Conservation (phyloP, 2,329 filamentous ascomycete genomes). For the Monilinia laxa region DNA sequence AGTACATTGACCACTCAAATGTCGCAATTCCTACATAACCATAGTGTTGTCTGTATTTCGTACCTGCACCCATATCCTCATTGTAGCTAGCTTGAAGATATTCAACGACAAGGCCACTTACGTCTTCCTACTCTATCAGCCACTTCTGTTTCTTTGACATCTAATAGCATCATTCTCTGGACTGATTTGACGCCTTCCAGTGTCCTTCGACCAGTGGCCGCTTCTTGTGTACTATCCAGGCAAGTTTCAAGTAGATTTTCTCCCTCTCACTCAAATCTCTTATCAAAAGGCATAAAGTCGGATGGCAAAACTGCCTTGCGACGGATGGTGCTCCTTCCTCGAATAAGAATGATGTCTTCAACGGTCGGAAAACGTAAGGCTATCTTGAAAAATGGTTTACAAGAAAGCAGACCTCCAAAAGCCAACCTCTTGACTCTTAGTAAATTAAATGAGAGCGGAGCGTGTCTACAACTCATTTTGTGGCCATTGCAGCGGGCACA, state of each 20-base stretch:
- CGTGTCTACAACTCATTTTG: conserved; percentile 7
- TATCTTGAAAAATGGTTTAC: conserved; percentile 11
- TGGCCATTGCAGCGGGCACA: neutral
- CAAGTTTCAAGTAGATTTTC: neutral
- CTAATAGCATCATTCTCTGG: neutral
- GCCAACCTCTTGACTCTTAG: neutral
- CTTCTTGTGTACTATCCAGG: neutral
- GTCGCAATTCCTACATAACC: neutral
- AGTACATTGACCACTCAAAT: neutral
- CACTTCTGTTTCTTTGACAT: neutral
- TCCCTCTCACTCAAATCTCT: conserved; percentile 12
- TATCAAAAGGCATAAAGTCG: neutral
- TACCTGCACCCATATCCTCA: neutral
- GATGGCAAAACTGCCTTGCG: neutral
- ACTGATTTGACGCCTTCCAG: neutral
- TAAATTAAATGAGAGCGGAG: neutral
- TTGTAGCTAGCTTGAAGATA: neutral
- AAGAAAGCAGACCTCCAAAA: conserved; percentile 1
- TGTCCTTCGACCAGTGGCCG: neutral
- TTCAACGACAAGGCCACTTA: neutral
- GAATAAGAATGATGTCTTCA: conserved; percentile 7
- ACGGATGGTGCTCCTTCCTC: neutral
- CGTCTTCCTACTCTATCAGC: neutral
- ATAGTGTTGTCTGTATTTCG: neutral
- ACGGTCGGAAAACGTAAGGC: neutral